Base-by-base conservation (phyloP, 352 stramenopile species). In the Globisporangium radiosum region DNA sequence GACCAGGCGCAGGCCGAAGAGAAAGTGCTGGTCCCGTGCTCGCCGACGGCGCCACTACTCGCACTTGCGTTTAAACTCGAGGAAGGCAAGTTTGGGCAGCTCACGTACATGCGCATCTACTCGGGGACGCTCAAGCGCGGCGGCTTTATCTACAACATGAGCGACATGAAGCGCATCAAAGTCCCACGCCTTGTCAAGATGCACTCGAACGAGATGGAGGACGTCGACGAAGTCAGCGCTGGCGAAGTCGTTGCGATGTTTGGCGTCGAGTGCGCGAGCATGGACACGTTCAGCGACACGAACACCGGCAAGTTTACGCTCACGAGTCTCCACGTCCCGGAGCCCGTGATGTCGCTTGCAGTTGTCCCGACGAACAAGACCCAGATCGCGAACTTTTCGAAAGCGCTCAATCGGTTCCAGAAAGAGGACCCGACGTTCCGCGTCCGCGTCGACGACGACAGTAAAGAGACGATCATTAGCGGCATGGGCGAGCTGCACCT, bases 61-160 rank as follows among this genome's bases (percentile, higher is more conserved):
- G 97, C 97, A 19, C 85, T 99, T 17, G 97, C 97, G 33, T 99
- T 99, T 81, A 99, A 99, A 84, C 78, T 99, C 40, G 97, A 99
- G 71, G 97, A 99, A 70, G 97, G 95, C 49, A 95, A 94, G 61
- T 99, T 98, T 68, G 97, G 97, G 14, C 97, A 99, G 78, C 85
- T 99, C 47, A 99, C 97, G 49, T 99, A 99, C 76, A 98, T 99
- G 92, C 83, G 96, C 51, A 80, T 98, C 47, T 94, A 94, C 81
- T 89, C 80, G 25, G 84, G 84, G 17, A 89, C 81, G 39, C 76
- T 94, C 56, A 96, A 95, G 70, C 84, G 85, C 62, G 79, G 79
- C 56, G 80, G 81, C 57, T 92, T 94, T 59, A 92, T 92, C 70
- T 90, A 89, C 73, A 92, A 94, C 70, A 92, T 92, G 82, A 81